These are phyloP conservation scores for Nadsonia starkeyi-henricii DNA, from an alignment of 1,139 yeast species.

Conservation along the genomic window DNA sequence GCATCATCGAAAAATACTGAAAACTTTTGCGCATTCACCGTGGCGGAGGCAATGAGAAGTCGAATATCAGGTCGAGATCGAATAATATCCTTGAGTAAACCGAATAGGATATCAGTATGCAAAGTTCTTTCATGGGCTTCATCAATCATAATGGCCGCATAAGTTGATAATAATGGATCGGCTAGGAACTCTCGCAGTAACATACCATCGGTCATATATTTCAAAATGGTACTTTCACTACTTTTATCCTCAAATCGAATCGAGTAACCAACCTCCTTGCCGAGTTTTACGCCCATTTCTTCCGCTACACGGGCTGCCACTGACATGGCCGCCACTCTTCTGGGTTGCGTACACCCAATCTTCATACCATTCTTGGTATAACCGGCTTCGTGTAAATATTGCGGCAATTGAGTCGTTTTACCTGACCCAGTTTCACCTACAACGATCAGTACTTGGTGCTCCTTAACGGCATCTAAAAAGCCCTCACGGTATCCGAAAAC, in stretches of 20 bases:
- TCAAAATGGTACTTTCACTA: constrained; percentile 48
- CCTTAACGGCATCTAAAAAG: constrained; percentile 45
- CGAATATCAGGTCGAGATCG: constrained; percentile 53
- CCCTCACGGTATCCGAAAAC: constrained; percentile 52
- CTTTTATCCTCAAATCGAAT: constrained; percentile 75
- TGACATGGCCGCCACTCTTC: constrained; percentile 90
- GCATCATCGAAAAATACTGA: constrained; percentile 67
- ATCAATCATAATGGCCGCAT: constrained; percentile 82
- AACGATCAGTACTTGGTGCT: constrained; percentile 66
- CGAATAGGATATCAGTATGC: constrained; percentile 81
- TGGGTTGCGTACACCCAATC: constrained; percentile 90
- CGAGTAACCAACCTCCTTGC: constrained; percentile 75
- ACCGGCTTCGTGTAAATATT: constrained; percentile 73
- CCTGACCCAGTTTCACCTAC: constrained; percentile 99
- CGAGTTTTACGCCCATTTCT: constrained; percentile 60
- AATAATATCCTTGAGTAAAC: constrained; percentile 62
- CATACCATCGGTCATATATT: constrained; percentile 94
- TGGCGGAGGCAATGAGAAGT: constrained; percentile 79
- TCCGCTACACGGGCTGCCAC: constrained; percentile 88
- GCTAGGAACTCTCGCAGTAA: constrained; percentile 66
- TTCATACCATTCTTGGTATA: constrained; percentile 37
- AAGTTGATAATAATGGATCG: constrained; percentile 55
- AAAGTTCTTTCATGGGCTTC: constrained; percentile 95
- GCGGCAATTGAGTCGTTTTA: constrained; percentile 91
- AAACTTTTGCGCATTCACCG: constrained; percentile 80